Conservation (phyloP, 345 rosid genomes). For the Euphorbia peplus region DNA sequence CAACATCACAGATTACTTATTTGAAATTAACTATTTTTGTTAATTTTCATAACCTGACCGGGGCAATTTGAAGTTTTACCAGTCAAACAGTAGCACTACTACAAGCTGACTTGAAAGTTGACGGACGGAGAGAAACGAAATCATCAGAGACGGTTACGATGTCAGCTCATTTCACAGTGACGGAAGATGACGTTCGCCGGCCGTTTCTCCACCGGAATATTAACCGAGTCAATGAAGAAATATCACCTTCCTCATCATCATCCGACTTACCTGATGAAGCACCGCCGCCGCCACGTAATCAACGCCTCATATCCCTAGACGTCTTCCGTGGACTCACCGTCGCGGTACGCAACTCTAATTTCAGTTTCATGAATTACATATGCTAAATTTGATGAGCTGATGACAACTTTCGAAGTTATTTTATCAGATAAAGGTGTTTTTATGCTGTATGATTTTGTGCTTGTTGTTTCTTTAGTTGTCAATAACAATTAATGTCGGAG, state of each 20-base stretch:
- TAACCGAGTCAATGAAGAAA: constrained; percentile 13
- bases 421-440: background rate
- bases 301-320: constrained; percentile 51
- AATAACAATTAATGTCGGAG: too few species aligned
- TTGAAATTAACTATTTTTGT: too few species aligned
- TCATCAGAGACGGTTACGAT: background rate
- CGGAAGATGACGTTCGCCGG: constrained; percentile 19
- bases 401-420: background rate
- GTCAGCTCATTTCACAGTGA: constrained; percentile 15
- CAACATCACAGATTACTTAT: too few species aligned
- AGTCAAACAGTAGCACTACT: background rate
- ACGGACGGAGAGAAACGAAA: background rate
- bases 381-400: background rate
- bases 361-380: background rate
- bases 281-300: constrained; percentile 18
- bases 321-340: constrained; percentile 62
- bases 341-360: constrained; percentile 31
- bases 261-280: constrained; percentile 17
- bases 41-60: too few species aligned
- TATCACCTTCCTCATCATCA: constrained; percentile 12
- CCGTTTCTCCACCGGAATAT: constrained; percentile 23
- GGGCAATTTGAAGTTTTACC: too few species aligned
- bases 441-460: background rate
- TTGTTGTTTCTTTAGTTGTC: background rate
- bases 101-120: background rate